Evolutionary conservation across 2,329 filamentous ascomycete genomes (phyloP).

Genomic region (Pseudocercospora crystallina): DNA sequence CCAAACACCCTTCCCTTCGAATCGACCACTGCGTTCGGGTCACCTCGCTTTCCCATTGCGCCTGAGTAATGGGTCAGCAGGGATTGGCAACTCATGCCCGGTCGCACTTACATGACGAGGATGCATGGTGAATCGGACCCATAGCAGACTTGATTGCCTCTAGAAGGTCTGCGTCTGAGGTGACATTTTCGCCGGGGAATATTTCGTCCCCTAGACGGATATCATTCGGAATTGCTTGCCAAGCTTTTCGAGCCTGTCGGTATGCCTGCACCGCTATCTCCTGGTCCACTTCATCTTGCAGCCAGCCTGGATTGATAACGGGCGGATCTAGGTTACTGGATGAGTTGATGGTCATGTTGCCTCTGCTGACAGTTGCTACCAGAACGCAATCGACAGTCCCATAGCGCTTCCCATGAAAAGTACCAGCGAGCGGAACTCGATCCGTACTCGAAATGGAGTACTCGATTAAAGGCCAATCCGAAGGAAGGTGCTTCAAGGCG

Average conservation of each 20-base stretch:
- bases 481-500: conserved; percentile 25
- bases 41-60: conserved; percentile 30
- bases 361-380: conserved; percentile 36
- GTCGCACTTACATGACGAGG: conserved; percentile 8
- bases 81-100: no score
- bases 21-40: conserved; percentile 40
- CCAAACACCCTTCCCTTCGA: conserved; percentile 39
- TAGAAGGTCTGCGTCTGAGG: conserved; percentile 47
- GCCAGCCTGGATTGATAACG: conserved; percentile 39
- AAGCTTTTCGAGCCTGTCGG: conserved; percentile 34
- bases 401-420: conserved; percentile 33
- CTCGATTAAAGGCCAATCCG: conserved; percentile 39
- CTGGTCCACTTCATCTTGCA: conserved; percentile 35
- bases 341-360: conserved; percentile 36
- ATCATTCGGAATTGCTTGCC: conserved; percentile 21
- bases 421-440: conserved; percentile 16
- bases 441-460: conserved; percentile 9
- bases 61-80: no score
- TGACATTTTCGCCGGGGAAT: conserved; percentile 39
- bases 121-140: conserved; percentile 20
- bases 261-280: conserved; percentile 36
- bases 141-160: conserved; percentile 27
- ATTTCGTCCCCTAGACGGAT: conserved; percentile 40
- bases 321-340: conserved; percentile 31
- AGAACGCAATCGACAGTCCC: conserved; percentile 35